Evolutionary conservation across 2,329 filamentous ascomycete genomes (phyloP), one percentile per base, ranked within the genome.

Genomic region (Colletotrichum endophyticum): DNA sequence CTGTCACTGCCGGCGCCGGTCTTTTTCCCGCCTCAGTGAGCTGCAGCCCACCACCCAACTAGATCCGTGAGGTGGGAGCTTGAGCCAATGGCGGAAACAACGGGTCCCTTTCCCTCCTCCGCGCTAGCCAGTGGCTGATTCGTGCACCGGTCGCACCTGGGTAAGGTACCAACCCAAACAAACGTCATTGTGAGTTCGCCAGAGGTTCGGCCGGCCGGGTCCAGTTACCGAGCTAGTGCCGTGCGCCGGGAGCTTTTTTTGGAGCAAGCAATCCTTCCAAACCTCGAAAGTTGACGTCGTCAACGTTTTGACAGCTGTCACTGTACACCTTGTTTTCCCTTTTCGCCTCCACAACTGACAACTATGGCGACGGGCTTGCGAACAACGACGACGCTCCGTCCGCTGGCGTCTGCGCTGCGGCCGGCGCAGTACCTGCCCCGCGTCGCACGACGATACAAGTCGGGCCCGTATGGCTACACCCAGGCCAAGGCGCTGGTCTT

Each of bases 401-500:
- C 74, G n/a, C 66, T 78, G 49, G 69, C 71, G 5, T 77, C 71
- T 16, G 77, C 61, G 28, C 64, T 78, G 30, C 70, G 67, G 53
- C 76, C 70, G 25, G 39, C 66, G 25, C 64, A 61, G 61, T 57
- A 32, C n/a, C 36, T 77, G 53, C 78, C 59, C 78, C 83, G 22
- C 82, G 53, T 71, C 12, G 66, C 66, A 16, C 71, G 85, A 70
- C 88, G 91, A 61, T 82, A 83, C 83, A 91, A 91, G 81, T 92
- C 91, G 6, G 91, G 90, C 0, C 91, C 91, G 1, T 96, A 95
- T 83, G 95, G 95, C 81, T 97, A 97, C 86, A 95, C 94, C 57
- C 95, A 96, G 85, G 93, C 95, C 78, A 96, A 96, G 87, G 91
- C 94, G n/a, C 91, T 97, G 79, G 92, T 95, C 63, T 95, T 95